Evolutionary conservation across 2,329 filamentous ascomycete species (phyloP).

Genomic region (Samsoniella hepiali): DNA sequence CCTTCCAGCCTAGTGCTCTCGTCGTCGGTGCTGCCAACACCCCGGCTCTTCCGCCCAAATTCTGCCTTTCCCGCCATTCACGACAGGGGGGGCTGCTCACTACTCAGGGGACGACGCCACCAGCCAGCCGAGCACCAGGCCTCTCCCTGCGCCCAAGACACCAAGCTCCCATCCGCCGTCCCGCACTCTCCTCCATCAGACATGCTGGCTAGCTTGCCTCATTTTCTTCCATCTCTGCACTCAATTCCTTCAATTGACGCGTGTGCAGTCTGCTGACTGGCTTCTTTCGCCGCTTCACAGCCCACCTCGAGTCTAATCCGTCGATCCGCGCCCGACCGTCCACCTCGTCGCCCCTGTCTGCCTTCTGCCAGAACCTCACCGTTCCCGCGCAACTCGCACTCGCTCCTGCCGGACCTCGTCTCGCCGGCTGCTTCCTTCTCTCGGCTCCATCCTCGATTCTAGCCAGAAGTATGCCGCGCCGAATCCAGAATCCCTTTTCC

Average conservation of each 20-base stretch:
- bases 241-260: constrained; percentile 1
- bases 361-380: not conserved
- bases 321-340: not conserved
- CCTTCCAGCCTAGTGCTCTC: constrained; percentile 2
- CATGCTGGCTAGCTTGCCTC: constrained; percentile 3
- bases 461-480: constrained; percentile 53
- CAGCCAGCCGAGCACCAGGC: not conserved
- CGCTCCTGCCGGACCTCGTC: not conserved
- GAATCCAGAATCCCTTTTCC: constrained; percentile 55
- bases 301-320: not conserved
- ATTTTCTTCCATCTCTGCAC: not conserved
- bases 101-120: constrained; percentile 11
- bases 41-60: constrained; percentile 16
- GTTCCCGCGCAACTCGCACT: constrained; percentile 1
- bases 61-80: not conserved
- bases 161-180: not conserved
- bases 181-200: constrained; percentile 4
- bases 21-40: not conserved
- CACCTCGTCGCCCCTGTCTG: constrained; percentile 2
- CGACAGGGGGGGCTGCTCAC: not conserved
- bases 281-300: not conserved
- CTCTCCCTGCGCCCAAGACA: constrained; percentile 14
- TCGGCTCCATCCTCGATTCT: not conserved
- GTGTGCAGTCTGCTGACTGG: constrained; percentile 8
- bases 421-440: constrained; percentile 12